Conservation (phyloP, 1,284 basidiomycete genomes). For the Austroboletus niveus region DNA sequence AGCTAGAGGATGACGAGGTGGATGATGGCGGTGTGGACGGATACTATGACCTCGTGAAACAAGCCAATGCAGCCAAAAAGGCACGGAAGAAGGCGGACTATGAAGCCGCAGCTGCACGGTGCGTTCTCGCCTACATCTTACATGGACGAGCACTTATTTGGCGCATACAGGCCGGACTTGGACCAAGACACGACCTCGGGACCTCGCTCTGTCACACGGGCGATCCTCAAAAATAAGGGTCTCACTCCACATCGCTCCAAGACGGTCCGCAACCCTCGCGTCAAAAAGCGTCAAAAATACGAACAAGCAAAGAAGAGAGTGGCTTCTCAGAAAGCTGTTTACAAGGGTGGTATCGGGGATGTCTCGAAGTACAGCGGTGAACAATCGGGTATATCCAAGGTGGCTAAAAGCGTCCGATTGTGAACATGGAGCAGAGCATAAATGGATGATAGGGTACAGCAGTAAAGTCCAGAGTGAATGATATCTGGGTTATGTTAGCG, state of each 20-base stretch:
- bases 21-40: conserved; percentile 49
- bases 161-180: conserved; percentile 40
- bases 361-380: conserved; percentile 68
- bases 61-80: conserved; percentile 69
- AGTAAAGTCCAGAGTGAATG: conserved; percentile 8
- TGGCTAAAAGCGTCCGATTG: conserved; percentile 80
- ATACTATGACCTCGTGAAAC: conserved; percentile 88
- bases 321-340: conserved; percentile 83
- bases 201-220: conserved; percentile 83
- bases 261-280: conserved; percentile 87
- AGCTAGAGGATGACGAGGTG: conserved; percentile 46
- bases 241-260: conserved; percentile 87
- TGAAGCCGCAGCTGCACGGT: conserved; percentile 71
- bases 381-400: conserved; percentile 80
- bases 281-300: conserved; percentile 91
- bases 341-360: conserved; percentile 77
- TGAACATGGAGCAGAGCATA: conserved; percentile 14
- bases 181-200: conserved; percentile 56
- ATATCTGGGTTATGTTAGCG: conserved; percentile 8
- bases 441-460: conserved; percentile 14
- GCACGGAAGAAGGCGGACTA: conserved; percentile 79
- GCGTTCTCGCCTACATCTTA: conserved; percentile 20
- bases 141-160: conserved; percentile 1
- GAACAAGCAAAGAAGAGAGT: conserved; percentile 94
- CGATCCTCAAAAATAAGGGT: conserved; percentile 91